Conservation (phyloP, 2,329 filamentous ascomycete species). For the Colletotrichum ledebouriae region DNA sequence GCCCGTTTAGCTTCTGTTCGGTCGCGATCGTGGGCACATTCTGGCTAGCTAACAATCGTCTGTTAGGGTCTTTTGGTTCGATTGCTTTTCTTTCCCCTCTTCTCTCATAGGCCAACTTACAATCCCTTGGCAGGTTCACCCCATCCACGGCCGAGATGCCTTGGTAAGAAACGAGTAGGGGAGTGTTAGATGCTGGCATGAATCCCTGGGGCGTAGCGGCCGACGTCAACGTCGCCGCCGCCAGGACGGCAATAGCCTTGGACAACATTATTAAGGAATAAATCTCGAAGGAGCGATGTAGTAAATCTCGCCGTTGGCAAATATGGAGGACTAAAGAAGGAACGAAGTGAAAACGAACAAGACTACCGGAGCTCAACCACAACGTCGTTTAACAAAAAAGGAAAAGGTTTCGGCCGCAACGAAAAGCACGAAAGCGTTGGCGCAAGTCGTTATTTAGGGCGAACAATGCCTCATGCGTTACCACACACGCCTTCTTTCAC, state of each 20-base stretch:
- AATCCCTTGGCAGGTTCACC: slow-evolving; percentile 53
- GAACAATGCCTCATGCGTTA: neutral
- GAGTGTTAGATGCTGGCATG: slow-evolving; percentile 52
- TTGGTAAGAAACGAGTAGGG: slow-evolving; percentile 57
- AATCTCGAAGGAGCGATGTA: slow-evolving; percentile 25
- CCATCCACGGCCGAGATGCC: slow-evolving; percentile 55
- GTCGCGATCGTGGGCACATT: slow-evolving; percentile 40
- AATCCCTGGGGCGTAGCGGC: slow-evolving; percentile 59
- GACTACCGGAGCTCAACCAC: slow-evolving; percentile 42
- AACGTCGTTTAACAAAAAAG: slow-evolving; percentile 35
- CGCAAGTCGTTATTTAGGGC: slow-evolving; percentile 29
- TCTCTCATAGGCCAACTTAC: slow-evolving; percentile 46
- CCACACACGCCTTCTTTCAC: slow-evolving; percentile 1
- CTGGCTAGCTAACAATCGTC: slow-evolving; percentile 24
- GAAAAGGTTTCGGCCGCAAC: slow-evolving; percentile 14
- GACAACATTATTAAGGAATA: slow-evolving; percentile 50
- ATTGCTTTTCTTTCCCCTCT: too few species aligned
- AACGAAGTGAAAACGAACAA: slow-evolving; percentile 33
- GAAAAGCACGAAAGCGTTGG: neutral
- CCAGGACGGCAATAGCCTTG: slow-evolving; percentile 49
- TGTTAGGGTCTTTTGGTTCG: neutral
- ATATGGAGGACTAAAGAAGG: slow-evolving; percentile 23
- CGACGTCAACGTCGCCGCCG: slow-evolving; percentile 51
- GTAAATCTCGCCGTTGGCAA: slow-evolving; percentile 11
- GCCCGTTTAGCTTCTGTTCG: slow-evolving; percentile 40